Conservation (phyloP, 495 filamentous ascomycete genomes). For the Neurospora sp. region DNA sequence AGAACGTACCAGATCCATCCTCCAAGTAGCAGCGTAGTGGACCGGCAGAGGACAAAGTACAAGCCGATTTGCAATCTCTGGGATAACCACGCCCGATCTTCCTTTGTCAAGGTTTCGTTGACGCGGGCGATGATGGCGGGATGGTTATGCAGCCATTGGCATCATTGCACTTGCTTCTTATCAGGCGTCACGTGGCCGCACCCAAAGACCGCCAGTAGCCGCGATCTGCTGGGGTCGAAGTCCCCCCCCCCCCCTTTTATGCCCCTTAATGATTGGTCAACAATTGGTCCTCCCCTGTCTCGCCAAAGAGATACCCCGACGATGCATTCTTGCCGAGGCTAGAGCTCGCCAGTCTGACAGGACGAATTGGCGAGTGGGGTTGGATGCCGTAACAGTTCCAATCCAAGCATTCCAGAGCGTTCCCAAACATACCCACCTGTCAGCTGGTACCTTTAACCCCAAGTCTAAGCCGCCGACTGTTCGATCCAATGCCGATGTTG, state of each 20-base stretch:
- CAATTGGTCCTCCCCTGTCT: neutral
- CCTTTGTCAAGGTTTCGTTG: conserved; percentile 20
- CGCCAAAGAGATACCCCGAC: neutral
- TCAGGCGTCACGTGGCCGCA: conserved; percentile 18
- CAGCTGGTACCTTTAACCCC: neutral
- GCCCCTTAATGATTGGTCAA: conserved; percentile 6
- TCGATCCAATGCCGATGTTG: neutral
- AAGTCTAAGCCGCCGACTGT: neutral
- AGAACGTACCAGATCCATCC: conserved; percentile 8
- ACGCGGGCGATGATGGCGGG: conserved; percentile 22
- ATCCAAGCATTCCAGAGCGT: neutral
- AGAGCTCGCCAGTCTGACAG: too few relatives aligned
- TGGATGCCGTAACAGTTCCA: neutral
- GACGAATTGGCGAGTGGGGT: neutral
- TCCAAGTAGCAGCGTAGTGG: neutral
- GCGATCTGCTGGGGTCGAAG: conserved; percentile 6
- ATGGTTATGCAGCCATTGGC: conserved; percentile 1
- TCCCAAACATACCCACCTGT: neutral
- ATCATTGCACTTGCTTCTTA: conserved; percentile 10
- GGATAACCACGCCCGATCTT: neutral
- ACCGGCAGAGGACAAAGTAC: neutral
- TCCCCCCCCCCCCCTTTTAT: neutral
- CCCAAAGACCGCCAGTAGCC: conserved; percentile 23
- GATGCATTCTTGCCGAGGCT: conserved; percentile 2
- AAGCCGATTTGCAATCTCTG: conserved; percentile 8